These are phyloP conservation scores for Dendrothele bispora DNA, from an alignment of 768 basidiomycete genomes.

Conservation along the genomic window DNA sequence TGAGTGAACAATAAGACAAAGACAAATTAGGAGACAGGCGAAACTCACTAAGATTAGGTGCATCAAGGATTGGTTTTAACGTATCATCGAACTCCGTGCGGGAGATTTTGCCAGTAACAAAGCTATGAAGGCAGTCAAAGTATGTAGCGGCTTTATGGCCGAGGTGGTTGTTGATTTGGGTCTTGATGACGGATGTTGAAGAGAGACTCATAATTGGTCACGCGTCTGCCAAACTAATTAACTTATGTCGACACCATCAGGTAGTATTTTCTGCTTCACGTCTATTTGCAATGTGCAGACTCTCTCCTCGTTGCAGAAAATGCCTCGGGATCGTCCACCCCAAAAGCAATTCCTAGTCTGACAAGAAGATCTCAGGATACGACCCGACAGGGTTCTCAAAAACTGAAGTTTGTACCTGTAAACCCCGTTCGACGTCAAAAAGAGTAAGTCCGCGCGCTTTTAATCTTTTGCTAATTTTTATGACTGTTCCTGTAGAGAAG, in stretches of 20 bases:
- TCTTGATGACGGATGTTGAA: slow-evolving; percentile 72
- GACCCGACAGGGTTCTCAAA: slow-evolving; percentile 72
- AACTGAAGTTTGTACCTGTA: slow-evolving; percentile 79
- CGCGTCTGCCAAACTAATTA: not conserved
- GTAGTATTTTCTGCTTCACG: too few relatives aligned
- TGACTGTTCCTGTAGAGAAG: slow-evolving; percentile 44
- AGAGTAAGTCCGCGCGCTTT: slow-evolving; percentile 53
- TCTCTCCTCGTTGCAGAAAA: too few relatives aligned
- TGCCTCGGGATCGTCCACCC: slow-evolving; percentile 24
- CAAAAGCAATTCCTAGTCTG: slow-evolving; percentile 75
- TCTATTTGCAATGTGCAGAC: too few relatives aligned
- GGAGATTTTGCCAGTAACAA: slow-evolving; percentile 67
- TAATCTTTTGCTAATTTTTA: not conserved
- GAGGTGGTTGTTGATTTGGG: slow-evolving; percentile 60
- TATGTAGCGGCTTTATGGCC: slow-evolving; percentile 62
- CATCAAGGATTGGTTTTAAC: slow-evolving; percentile 60
- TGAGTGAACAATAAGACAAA: slow-evolving; percentile 18
- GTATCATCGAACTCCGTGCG: slow-evolving; percentile 76
- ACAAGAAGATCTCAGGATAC: slow-evolving; percentile 72
- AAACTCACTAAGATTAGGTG: slow-evolving; percentile 48
- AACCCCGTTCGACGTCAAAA: slow-evolving; percentile 77
- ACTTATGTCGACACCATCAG: too few relatives aligned
- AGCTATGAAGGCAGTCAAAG: slow-evolving; percentile 63
- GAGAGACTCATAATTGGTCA: slow-evolving; percentile 61
- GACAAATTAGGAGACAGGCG: not conserved